phyloP scores from a whole-genome alignment of 139 green algal species.

The Dunaliella sp. region DNA sequence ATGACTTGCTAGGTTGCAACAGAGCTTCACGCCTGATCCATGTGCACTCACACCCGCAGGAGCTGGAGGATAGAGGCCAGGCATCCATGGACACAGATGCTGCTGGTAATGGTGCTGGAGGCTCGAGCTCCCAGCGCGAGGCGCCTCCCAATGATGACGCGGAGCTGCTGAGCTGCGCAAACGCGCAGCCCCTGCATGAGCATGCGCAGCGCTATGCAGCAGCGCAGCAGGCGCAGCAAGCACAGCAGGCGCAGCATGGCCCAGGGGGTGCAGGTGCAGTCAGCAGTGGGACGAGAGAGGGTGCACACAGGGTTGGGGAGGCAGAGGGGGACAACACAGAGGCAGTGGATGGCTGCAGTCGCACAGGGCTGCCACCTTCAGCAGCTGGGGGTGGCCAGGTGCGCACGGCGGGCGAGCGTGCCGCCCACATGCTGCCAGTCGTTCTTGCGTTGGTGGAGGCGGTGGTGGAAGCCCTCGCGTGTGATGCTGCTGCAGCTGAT shows the following conservation, averaged over 20 bases:
- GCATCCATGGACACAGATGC: background rate
- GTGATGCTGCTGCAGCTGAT: conserved; percentile 30
- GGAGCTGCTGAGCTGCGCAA: conserved; percentile 6
- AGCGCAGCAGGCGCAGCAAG: conserved; percentile 12
- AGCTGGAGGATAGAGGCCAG: background rate
- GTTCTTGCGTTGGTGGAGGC: conserved; percentile 50
- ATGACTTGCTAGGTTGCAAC: too few species aligned
- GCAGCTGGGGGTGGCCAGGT: background rate
- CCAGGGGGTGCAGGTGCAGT: conserved; percentile 8
- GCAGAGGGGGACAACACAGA: too few species aligned
- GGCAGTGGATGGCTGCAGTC: too few species aligned
- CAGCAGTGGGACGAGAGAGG: background rate
- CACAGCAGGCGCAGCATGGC: background rate
- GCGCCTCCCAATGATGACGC: background rate
- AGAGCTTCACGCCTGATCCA: too few species aligned
- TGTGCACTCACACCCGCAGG: too few species aligned
- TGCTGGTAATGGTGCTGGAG: background rate
- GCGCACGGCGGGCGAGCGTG: conserved; percentile 32
- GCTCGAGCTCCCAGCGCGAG: background rate
- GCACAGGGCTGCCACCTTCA: background rate
- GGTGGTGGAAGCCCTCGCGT: conserved; percentile 45
- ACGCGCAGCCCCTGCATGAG: conserved; percentile 13
- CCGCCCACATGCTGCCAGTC: conserved; percentile 39
- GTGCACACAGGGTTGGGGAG: too few species aligned
- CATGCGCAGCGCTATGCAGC: background rate